phyloP scores from a whole-genome alignment of 495 filamentous ascomycete species.

The Podospora anserina region DNA sequence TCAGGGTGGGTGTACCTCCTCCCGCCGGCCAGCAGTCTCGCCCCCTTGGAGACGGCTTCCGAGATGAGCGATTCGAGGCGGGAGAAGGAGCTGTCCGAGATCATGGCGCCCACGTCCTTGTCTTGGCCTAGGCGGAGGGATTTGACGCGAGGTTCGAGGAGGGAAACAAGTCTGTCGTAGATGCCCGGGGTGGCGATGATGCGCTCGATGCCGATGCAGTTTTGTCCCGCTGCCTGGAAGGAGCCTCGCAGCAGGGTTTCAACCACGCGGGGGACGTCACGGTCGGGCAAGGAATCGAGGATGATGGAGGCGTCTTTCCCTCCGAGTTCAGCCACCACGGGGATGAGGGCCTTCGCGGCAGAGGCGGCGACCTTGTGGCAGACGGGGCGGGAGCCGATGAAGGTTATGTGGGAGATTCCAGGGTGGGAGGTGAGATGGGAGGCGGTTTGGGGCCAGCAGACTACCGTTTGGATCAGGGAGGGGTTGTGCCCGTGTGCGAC shows the following conservation, averaged over 20 bases:
- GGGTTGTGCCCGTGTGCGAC: conserved; percentile 79
- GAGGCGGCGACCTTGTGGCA: conserved; percentile 84
- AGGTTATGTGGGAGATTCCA: conserved; percentile 85
- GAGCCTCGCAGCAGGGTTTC: conserved; percentile 85
- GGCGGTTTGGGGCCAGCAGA: conserved; percentile 83
- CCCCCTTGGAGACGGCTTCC: conserved; percentile 74
- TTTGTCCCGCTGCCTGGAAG: conserved; percentile 96
- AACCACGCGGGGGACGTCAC: conserved; percentile 64
- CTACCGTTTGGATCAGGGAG: conserved; percentile 75
- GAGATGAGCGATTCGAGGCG: conserved; percentile 67
- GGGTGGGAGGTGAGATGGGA: conserved; percentile 82
- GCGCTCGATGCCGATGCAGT: conserved; percentile 95
- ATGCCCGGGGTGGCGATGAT: conserved; percentile 73
- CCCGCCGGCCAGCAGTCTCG: conserved; percentile 79
- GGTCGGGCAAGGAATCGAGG: conserved; percentile 66
- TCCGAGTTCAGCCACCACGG: conserved; percentile 83
- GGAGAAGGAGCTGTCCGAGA: conserved; percentile 69
- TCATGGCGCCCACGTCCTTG: conserved; percentile 84
- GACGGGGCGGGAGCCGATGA: conserved; percentile 87
- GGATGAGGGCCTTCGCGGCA: conserved; percentile 78
- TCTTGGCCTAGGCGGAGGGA: conserved; percentile 62
- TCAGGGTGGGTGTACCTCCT: conserved; percentile 63
- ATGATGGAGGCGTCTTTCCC: conserved; percentile 95
- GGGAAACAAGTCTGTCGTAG: conserved; percentile 67
- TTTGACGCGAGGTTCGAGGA: conserved; percentile 68